phyloP scores from a whole-genome alignment of 129 eudicot species.

The Artemisia argyi region DNA sequence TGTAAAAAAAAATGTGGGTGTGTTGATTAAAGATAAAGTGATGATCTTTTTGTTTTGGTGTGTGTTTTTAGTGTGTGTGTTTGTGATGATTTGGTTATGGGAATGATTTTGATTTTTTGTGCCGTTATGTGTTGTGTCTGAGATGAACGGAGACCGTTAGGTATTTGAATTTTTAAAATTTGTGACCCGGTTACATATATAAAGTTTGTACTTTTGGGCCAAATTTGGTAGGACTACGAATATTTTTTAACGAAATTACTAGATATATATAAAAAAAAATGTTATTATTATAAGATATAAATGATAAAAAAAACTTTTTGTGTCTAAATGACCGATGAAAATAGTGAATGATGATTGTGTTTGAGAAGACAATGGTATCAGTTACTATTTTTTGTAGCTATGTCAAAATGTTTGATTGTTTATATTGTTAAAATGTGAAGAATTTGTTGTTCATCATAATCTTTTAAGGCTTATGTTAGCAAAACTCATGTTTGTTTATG shows the following conservation, averaged over 20 bases:
- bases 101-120: slow-evolving; percentile 22
- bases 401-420: too few species aligned
- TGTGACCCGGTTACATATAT: slow-evolving; percentile 26
- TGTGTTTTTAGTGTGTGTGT: slow-evolving; percentile 20
- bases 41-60: slow-evolving; percentile 11
- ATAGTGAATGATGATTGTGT: too few species aligned
- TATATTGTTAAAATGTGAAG: too few species aligned
- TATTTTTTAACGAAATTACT: not conserved
- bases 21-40: slow-evolving; percentile 22
- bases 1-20: slow-evolving; percentile 10
- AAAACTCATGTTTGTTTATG: too few species aligned
- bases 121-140: slow-evolving; percentile 35
- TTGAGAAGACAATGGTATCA: too few species aligned
- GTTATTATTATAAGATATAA: not conserved
- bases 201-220: not conserved
- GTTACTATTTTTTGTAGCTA: too few species aligned
- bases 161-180: slow-evolving; percentile 46
- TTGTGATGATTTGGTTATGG: slow-evolving; percentile 54
- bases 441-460: too few species aligned
- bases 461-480: too few species aligned
- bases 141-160: slow-evolving; percentile 43
- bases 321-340: too few species aligned
- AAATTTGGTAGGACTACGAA: not conserved
- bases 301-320: too few species aligned
- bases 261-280: too few species aligned